phyloP scores from a whole-genome alignment of 352 stramenopile genomes.

The Pythium dissotocum region DNA sequence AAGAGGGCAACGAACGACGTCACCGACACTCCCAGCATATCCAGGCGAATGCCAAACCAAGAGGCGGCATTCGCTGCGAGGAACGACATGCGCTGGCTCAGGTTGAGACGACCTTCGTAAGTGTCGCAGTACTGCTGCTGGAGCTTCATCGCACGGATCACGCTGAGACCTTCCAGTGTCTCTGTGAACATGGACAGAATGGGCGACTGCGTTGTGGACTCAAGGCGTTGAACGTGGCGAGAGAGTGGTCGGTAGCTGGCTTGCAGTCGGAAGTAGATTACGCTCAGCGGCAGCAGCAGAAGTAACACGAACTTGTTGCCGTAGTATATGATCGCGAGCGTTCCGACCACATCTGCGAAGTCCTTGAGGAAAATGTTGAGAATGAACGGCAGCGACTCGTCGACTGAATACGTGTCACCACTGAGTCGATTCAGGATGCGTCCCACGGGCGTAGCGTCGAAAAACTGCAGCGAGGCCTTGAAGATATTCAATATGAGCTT shows the following conservation, averaged over 20 bases:
- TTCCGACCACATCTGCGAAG: conserved; percentile 62
- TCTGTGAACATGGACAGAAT: conserved; percentile 73
- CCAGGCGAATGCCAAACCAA: conserved; percentile 86
- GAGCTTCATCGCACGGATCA: conserved; percentile 61
- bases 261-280: conserved; percentile 73
- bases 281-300: conserved; percentile 67
- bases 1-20: conserved; percentile 82
- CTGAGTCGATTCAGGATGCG: conserved; percentile 81
- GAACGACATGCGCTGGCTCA: conserved; percentile 80
- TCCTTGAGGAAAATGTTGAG: conserved; percentile 90
- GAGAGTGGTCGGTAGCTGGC: conserved; percentile 67
- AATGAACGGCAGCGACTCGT: conserved; percentile 88
- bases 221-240: conserved; percentile 68
- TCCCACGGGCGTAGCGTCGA: conserved; percentile 63
- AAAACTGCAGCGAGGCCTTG: conserved; percentile 59
- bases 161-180: conserved; percentile 64
- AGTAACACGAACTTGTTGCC: conserved; percentile 74
- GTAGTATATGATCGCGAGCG: conserved; percentile 79
- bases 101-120: conserved; percentile 55
- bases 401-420: conserved; percentile 79
- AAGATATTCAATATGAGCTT: conserved; percentile 60
- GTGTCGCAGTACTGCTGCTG: conserved; percentile 40
- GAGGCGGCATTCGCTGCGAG: conserved; percentile 63
- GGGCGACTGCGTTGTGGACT: conserved; percentile 74
- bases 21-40: conserved; percentile 81